Base-by-base conservation (phyloP, 2,329 filamentous ascomycete genomes). In the Pseudonectria foliicola region DNA sequence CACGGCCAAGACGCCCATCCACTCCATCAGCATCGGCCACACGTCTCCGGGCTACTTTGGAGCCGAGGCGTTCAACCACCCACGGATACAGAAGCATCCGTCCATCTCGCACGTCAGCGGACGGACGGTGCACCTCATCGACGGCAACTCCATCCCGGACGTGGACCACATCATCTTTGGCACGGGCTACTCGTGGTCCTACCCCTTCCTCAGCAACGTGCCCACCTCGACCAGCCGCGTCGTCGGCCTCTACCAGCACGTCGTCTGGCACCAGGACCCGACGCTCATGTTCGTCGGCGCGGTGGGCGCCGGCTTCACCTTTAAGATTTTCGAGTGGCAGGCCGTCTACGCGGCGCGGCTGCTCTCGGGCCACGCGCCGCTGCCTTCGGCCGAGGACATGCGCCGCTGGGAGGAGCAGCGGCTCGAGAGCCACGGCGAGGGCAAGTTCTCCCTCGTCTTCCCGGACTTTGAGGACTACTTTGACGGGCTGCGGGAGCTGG, bases 291-390 rank as follows among this genome's bases (percentile, higher is more conserved):
- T 80, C 46, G 62, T 80, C 3, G 77, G 75, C 16, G 77, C 76
- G 4, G 73, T 70, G 0, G 60, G 61, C 2, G 70, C 71, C 0
- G 73, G 73, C 0, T 55, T 84, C 18, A 83, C 79, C 0, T 83
- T 84, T 59, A 80, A 78, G 50, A 68, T 82, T 21, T 82, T 80
- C 36, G 79, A 82, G 56, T 82, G 75, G 74, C 78, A 82, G 48
- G 76, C 77, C 6, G 77, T 82, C 0, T 64, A 75, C 2, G 74
- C 71, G 0, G 77, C 78, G 2, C 62, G 77, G 0, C 55, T 79
- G 3, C 62, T 82, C 0, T 70, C 77, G 1, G 74, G 74, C 0
- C 62, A 73, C 2, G 68, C 67, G 0, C 56, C 45, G 1, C 55
- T 81, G 2, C 79, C 78, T 0, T 43, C 66, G 0, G 14, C 59